A percentile compares a stretch with the other conserved stretches of the same genome.
These are phyloP conservation scores for Zangia roseola DNA, from an alignment of 768 basidiomycete species.

Conservation along the genomic window DNA sequence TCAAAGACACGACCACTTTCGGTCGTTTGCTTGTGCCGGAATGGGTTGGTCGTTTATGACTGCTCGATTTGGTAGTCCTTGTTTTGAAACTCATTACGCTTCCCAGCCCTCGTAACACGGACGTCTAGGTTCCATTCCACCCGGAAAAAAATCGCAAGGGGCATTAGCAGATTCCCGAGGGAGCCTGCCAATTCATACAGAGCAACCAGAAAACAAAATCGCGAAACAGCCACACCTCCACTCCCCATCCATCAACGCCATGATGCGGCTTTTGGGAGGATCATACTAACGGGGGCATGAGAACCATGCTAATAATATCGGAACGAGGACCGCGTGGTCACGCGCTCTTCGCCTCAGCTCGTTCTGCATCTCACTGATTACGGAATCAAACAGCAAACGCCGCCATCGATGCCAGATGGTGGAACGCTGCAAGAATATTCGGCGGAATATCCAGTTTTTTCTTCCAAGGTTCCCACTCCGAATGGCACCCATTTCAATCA, in stretches of 20 bases:
- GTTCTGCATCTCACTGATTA: neutral
- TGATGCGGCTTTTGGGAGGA: too few relatives aligned
- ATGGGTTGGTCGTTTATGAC: constrained; percentile 5
- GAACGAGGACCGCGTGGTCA: neutral
- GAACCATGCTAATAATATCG: constrained; percentile 2
- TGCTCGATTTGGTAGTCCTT: constrained; percentile 9
- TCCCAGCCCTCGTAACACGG: too few relatives aligned
- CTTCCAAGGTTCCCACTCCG: neutral
- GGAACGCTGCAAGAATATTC: neutral
- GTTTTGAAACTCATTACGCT: neutral
- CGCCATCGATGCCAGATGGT: neutral
- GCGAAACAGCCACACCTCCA: too few relatives aligned
- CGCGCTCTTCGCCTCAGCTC: neutral
- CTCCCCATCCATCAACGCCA: too few relatives aligned
- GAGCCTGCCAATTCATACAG: too few relatives aligned
- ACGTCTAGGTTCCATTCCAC: too few relatives aligned
- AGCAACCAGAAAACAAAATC: too few relatives aligned
- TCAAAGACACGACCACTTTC: constrained; percentile 6
- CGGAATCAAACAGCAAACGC: neutral
- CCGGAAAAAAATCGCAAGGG: too few relatives aligned
- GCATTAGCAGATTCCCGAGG: too few relatives aligned
- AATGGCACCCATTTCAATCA: too few relatives aligned
- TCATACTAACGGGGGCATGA: neutral
- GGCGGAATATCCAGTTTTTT: neutral
- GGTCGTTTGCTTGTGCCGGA: constrained; percentile 16